A percentile compares a stretch with the other conserved stretches of the same genome.
Conservation (phyloP, 768 basidiomycete species). For the Agrocybe praecox region DNA sequence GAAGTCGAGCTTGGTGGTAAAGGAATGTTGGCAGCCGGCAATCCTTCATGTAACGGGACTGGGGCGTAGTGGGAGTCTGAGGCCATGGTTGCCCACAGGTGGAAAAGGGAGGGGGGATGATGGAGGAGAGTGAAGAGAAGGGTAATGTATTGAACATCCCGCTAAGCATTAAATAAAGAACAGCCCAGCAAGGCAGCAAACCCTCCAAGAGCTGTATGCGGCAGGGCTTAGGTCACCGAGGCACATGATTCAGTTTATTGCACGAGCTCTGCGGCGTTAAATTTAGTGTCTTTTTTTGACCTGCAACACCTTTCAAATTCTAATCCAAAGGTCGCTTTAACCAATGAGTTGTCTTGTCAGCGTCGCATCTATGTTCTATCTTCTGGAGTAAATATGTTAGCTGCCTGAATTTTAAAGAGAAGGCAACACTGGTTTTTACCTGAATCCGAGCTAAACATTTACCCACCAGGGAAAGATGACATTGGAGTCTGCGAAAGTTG, state of each 20-base stretch:
- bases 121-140: neutral
- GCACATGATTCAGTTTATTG: neutral
- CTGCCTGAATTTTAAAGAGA: no score
- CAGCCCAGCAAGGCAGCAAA: neutral
- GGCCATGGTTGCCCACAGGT: slow-evolving; percentile 10
- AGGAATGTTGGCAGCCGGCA: slow-evolving; percentile 20
- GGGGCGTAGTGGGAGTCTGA: slow-evolving; percentile 8
- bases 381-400: no score
- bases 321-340: no score
- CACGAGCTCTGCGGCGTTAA: neutral
- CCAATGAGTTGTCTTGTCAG: no score
- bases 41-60: slow-evolving; percentile 5
- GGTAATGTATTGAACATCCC: neutral
- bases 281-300: neutral
- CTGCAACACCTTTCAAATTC: no score
- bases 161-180: neutral
- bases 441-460: no score
- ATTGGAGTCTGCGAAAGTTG: no score
- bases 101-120: neutral
- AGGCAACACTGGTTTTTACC: no score
- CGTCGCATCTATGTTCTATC: no score
- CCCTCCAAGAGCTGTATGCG: neutral
- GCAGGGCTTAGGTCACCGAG: neutral
- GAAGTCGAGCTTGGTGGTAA: slow-evolving; percentile 17
- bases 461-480: no score